These are phyloP conservation scores for Sporobolomyces phaffii DNA, from an alignment of 768 basidiomycete genomes.

Conservation along the genomic window DNA sequence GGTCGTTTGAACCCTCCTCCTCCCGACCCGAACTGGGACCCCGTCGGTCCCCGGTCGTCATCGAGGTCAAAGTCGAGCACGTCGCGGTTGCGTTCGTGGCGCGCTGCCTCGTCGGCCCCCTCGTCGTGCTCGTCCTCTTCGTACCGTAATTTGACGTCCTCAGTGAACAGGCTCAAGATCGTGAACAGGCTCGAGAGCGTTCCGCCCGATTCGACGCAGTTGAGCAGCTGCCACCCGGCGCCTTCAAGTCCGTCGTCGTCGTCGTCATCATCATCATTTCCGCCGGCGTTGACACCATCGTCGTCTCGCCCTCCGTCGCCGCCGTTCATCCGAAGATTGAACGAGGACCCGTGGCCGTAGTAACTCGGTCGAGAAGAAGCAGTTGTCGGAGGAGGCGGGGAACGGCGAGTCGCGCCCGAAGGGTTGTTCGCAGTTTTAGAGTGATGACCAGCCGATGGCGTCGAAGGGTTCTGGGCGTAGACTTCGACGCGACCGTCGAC, in stretches of 20 bases:
- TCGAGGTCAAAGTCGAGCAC: slow-evolving; percentile 34
- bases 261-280: slow-evolving; percentile 62
- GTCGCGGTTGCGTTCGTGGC: slow-evolving; percentile 10
- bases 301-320: slow-evolving; percentile 42
- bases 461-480: slow-evolving; percentile 57
- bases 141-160: slow-evolving; percentile 65
- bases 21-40: neutral
- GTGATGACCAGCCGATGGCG: no score
- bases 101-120: slow-evolving; percentile 60
- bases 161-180: slow-evolving; percentile 92
- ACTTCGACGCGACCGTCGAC: slow-evolving; percentile 97
- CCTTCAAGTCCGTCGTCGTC: slow-evolving; percentile 87
- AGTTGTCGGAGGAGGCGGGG: neutral
- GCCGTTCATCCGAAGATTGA: slow-evolving; percentile 11
- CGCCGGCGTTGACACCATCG: neutral
- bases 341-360: neutral
- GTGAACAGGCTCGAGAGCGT: slow-evolving; percentile 94
- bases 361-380: no score
- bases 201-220: slow-evolving; percentile 92
- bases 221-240: slow-evolving; percentile 92
- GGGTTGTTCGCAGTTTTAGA: neutral
- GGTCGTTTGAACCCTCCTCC: neutral
- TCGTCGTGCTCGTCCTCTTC: slow-evolving; percentile 53
- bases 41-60: neutral
- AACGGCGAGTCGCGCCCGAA: neutral